Conservation (phyloP, 495 filamentous ascomycete genomes). For the Neurospora cerealis region DNA sequence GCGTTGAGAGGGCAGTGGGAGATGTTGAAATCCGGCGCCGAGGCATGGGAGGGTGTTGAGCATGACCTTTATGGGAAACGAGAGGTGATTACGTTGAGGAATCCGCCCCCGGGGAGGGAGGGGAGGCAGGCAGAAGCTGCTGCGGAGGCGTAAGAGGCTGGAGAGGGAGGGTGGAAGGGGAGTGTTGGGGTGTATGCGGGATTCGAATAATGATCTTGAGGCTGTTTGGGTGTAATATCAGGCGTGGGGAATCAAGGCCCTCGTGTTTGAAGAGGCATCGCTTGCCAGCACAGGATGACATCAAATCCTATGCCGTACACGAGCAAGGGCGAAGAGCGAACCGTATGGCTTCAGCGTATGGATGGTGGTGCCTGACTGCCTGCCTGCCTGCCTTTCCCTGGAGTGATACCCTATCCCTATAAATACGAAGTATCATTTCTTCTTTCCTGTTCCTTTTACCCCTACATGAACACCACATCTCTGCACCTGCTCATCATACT, state of each 20-base stretch:
- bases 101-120: not conserved
- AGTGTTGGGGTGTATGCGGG: not conserved
- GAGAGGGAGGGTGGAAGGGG: not conserved
- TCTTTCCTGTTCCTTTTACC: not conserved
- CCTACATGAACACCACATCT: not conserved
- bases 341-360: not conserved
- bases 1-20: constrained; percentile 48
- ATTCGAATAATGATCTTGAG: not conserved
- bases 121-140: not conserved
- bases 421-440: not conserved
- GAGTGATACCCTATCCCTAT: not conserved
- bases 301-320: not conserved
- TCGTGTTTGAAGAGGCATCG: not conserved
- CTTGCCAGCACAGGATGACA: not conserved
- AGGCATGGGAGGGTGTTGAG: constrained; percentile 15
- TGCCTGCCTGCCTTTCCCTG: not conserved
- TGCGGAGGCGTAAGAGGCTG: not conserved
- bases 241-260: not conserved
- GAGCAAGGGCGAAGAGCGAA: not conserved
- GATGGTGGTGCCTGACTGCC: not conserved
- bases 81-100: not conserved
- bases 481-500: not conserved
- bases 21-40: constrained; percentile 28
- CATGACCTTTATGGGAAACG: not conserved
- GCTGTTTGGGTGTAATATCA: not conserved